A percentile compares a stretch with the other conserved stretches of the same genome.
These are phyloP conservation scores for Talaromyces sp. DNA, from an alignment of 2,329 filamentous ascomycete species.

Conservation along the genomic window DNA sequence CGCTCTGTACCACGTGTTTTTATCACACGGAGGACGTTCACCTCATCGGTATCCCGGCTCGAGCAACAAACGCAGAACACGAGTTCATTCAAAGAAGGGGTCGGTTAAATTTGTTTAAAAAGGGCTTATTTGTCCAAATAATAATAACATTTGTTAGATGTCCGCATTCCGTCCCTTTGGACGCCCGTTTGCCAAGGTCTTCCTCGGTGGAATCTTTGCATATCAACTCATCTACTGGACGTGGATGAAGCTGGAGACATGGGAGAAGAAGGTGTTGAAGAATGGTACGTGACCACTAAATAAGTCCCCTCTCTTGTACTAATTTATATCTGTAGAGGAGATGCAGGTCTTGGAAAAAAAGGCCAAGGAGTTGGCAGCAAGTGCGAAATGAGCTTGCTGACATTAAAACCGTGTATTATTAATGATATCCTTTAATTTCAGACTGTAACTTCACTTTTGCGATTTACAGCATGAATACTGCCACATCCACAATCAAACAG, in stretches of 20 bases:
- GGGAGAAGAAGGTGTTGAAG: slow-evolving; percentile 39
- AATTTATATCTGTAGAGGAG: slow-evolving; percentile 22
- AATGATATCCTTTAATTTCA: neutral
- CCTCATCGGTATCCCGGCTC: slow-evolving; percentile 1
- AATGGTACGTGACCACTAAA: slow-evolving; percentile 27
- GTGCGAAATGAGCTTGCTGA: slow-evolving; percentile 20
- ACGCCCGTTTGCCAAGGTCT: slow-evolving; percentile 44
- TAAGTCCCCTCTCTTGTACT: neutral
- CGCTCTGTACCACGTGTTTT: neutral
- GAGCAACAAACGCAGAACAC: slow-evolving; percentile 1
- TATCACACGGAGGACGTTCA: slow-evolving; percentile 1
- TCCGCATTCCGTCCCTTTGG: slow-evolving; percentile 35
- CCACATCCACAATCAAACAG: neutral
- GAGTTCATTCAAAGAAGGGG: slow-evolving; percentile 25
- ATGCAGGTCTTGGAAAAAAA: slow-evolving; percentile 30
- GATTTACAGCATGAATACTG: neutral
- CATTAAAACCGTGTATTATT: neutral
- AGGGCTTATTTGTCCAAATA: neutral
- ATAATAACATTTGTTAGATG: slow-evolving; percentile 22
- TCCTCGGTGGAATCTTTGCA: slow-evolving; percentile 44
- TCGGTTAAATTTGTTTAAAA: slow-evolving; percentile 13
- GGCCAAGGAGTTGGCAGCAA: slow-evolving; percentile 27
- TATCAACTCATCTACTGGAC: slow-evolving; percentile 46
- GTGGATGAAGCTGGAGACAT: slow-evolving; percentile 45
- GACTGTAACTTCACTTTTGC: neutral